phyloP scores from a whole-genome alignment of 2,329 filamentous ascomycete species.

The Monilinia fructigena region DNA sequence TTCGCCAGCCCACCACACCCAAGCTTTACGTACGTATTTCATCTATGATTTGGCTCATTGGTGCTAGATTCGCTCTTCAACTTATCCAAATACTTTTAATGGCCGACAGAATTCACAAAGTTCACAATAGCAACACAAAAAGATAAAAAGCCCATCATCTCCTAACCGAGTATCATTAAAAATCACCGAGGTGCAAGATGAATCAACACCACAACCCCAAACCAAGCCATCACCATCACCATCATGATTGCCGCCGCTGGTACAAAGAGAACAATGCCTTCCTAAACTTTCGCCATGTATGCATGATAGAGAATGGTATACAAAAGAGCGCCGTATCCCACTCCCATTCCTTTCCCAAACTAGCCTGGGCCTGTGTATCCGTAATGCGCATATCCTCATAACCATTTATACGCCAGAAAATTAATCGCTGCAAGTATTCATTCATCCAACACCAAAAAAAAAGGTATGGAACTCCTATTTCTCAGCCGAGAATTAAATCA shows the following conservation, averaged over 20 bases:
- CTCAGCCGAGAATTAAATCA: neutral
- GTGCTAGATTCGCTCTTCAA: too few species aligned
- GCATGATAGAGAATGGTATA: constrained; percentile 11
- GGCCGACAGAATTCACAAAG: too few species aligned
- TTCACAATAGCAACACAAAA: too few species aligned
- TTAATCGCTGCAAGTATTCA: neutral
- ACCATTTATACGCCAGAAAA: neutral
- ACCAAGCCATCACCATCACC: neutral
- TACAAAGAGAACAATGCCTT: neutral
- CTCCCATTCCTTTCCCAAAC: neutral
- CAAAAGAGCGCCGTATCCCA: constrained; percentile 10
- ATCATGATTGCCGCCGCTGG: neutral
- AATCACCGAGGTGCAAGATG: too few species aligned
- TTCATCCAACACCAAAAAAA: neutral
- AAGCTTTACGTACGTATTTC: too few species aligned
- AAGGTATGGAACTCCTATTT: too few species aligned
- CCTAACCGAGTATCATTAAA: neutral
- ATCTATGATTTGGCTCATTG: too few species aligned
- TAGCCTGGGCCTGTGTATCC: constrained; percentile 2
- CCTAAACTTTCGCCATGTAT: neutral
- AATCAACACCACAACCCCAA: neutral
- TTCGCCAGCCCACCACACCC: too few species aligned
- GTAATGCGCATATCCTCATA: neutral
- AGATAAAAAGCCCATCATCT: neutral
- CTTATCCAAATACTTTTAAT: too few species aligned